These are phyloP conservation scores for Anthracocystis setariae DNA, from an alignment of 1,284 basidiomycete species.

Conservation along the genomic window DNA sequence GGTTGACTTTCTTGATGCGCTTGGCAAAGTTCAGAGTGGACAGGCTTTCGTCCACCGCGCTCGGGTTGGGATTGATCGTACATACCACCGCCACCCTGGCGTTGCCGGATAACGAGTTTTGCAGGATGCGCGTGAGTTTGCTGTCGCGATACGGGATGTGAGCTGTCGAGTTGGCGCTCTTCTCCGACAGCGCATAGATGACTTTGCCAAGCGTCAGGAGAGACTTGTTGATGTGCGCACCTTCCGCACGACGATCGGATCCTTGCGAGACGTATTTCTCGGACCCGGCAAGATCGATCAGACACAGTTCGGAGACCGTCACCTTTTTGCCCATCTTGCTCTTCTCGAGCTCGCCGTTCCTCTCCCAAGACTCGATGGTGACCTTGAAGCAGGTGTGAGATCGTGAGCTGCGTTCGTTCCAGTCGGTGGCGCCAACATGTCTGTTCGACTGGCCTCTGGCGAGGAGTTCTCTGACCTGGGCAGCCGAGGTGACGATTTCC, in stretches of 20 bases:
- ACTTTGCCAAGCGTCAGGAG: slow-evolving; percentile 66
- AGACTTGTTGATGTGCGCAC: slow-evolving; percentile 73
- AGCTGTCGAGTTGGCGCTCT: background rate
- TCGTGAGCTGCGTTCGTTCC: slow-evolving; percentile 92
- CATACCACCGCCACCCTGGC: slow-evolving; percentile 96
- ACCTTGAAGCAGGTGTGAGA: slow-evolving; percentile 80
- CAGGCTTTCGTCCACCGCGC: slow-evolving; percentile 78
- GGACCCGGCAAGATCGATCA: slow-evolving; percentile 96
- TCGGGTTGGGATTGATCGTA: slow-evolving; percentile 73
- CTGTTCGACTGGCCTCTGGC: slow-evolving; percentile 85
- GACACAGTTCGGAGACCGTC: slow-evolving; percentile 72
- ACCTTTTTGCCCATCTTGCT: slow-evolving; percentile 47
- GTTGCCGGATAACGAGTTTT: slow-evolving; percentile 92
- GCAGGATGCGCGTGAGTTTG: slow-evolving; percentile 89
- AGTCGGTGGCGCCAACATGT: slow-evolving; percentile 92
- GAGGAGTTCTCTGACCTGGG: slow-evolving; percentile 84
- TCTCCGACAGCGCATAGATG: slow-evolving; percentile 63
- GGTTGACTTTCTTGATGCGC: slow-evolving; percentile 80
- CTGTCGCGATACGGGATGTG: slow-evolving; percentile 96
- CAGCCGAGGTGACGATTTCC: slow-evolving; percentile 89
- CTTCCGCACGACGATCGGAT: slow-evolving; percentile 55
- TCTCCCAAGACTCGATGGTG: slow-evolving; percentile 65
- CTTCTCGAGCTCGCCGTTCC: slow-evolving; percentile 7
- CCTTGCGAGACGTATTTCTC: slow-evolving; percentile 77
- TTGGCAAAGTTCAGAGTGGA: slow-evolving; percentile 89